phyloP scores from a whole-genome alignment of 2,329 filamentous ascomycete species.

The Sporothrix sp. region DNA sequence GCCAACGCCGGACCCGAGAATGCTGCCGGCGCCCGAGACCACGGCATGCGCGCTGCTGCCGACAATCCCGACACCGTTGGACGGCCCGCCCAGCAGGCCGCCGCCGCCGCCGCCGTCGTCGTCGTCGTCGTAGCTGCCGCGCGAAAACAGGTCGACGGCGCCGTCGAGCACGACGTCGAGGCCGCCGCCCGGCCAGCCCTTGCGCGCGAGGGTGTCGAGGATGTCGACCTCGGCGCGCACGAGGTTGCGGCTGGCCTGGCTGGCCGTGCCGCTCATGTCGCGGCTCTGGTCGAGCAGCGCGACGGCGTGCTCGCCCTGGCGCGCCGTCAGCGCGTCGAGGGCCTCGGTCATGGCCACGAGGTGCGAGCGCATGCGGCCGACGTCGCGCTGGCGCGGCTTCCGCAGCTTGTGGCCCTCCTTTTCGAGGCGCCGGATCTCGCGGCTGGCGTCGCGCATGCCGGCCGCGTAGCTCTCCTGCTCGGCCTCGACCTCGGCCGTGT shows the following conservation, averaged over 20 bases:
- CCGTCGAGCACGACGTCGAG: slow-evolving; percentile 56
- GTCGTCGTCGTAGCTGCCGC: slow-evolving; percentile 12
- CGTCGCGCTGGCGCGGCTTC: slow-evolving; percentile 48
- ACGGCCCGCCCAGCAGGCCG: neutral
- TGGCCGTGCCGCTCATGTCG: slow-evolving; percentile 51
- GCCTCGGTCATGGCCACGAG: slow-evolving; percentile 53
- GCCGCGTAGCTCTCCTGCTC: slow-evolving; percentile 52
- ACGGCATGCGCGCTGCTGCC: slow-evolving; percentile 17
- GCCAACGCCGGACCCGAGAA: neutral
- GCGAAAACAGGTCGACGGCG: slow-evolving; percentile 44
- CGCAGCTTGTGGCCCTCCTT: slow-evolving; percentile 53
- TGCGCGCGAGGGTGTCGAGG: slow-evolving; percentile 55
- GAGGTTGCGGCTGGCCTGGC: slow-evolving; percentile 55
- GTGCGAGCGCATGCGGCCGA: slow-evolving; percentile 52
- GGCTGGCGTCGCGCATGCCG: slow-evolving; percentile 43
- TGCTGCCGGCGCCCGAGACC: slow-evolving; percentile 24
- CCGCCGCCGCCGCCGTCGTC: slow-evolving; percentile 14
- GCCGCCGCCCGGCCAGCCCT: slow-evolving; percentile 58
- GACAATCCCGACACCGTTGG: slow-evolving; percentile 10
- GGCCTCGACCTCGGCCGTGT: slow-evolving; percentile 53
- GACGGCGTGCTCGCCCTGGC: slow-evolving; percentile 52
- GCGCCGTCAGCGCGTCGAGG: slow-evolving; percentile 51
- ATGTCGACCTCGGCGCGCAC: slow-evolving; percentile 62
- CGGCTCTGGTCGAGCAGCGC: slow-evolving; percentile 53
- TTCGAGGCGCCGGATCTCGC: slow-evolving; percentile 54